phyloP scores from a whole-genome alignment of 352 stramenopile genomes.

The Phytophthora pistaciae region DNA sequence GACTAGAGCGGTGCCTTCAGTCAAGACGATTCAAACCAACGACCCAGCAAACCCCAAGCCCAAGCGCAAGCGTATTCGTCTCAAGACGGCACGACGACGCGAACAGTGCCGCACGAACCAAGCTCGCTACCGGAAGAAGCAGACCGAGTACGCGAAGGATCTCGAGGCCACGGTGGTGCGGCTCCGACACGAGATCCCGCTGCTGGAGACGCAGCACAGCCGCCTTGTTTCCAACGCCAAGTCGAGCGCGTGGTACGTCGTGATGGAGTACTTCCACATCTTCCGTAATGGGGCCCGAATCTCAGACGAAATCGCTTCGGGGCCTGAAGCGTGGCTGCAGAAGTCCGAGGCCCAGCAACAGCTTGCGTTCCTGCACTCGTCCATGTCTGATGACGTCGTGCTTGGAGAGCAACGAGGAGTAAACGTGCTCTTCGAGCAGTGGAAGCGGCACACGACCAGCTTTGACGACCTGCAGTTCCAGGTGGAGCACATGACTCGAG shows the following conservation, averaged over 20 bases:
- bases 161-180: slow-evolving; percentile 31
- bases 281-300: slow-evolving; percentile 20
- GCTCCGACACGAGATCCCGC: slow-evolving; percentile 32
- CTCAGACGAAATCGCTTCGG: neutral
- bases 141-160: slow-evolving; percentile 16
- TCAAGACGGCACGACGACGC: slow-evolving; percentile 50
- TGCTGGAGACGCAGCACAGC: slow-evolving; percentile 28
- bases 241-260: slow-evolving; percentile 10
- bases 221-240: slow-evolving; percentile 12
- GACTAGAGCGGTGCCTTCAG: slow-evolving; percentile 4
- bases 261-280: slow-evolving; percentile 37
- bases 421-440: slow-evolving; percentile 28
- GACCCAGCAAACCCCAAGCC: slow-evolving; percentile 8
- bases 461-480: slow-evolving; percentile 45
- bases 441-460: slow-evolving; percentile 32
- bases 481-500: slow-evolving; percentile 25
- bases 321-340: slow-evolving; percentile 26
- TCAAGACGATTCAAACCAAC: neutral
- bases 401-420: slow-evolving; percentile 24
- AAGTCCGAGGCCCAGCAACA: slow-evolving; percentile 33
- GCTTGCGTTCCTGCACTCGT: slow-evolving; percentile 30
- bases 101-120: slow-evolving; percentile 63
- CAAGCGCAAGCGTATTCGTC: slow-evolving; percentile 45
- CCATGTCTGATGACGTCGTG: slow-evolving; percentile 28
- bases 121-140: slow-evolving; percentile 55